Conservation (phyloP, 1,284 basidiomycete genomes). For the Trametes versicolor region DNA sequence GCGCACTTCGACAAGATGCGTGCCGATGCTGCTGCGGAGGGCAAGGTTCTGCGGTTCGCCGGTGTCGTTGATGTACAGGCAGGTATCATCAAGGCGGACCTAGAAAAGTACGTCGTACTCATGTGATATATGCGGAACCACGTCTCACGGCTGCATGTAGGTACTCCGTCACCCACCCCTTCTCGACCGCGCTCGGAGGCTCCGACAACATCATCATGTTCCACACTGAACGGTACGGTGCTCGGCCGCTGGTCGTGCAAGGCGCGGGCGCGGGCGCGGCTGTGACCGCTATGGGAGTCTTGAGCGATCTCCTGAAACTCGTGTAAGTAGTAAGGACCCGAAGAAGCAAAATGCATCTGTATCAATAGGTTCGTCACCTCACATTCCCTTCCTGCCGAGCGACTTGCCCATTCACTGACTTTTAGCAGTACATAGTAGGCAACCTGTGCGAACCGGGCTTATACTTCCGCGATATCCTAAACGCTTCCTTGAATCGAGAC, state of each 20-base stretch:
- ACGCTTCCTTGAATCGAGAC: too few relatives aligned
- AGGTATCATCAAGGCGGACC: constrained; percentile 83
- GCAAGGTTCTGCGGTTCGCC: constrained; percentile 91
- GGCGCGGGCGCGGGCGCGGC: constrained; percentile 96
- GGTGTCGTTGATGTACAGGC: constrained; percentile 90
- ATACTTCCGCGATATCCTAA: too few relatives aligned
- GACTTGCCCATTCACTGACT: too few relatives aligned
- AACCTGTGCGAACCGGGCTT: too few relatives aligned
- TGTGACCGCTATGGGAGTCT: constrained; percentile 98
- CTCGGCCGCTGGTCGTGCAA: constrained; percentile 90
- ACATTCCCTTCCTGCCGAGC: too few relatives aligned
- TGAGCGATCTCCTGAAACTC: constrained; percentile 82
- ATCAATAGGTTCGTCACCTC: neutral
- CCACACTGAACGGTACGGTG: constrained; percentile 90
- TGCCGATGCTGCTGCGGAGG: constrained; percentile 79
- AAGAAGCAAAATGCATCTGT: constrained; percentile 1
- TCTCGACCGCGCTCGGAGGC: constrained; percentile 94
- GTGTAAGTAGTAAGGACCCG: constrained; percentile 36
- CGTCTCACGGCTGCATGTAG: constrained; percentile 50
- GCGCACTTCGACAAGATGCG: constrained; percentile 81
- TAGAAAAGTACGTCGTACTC: constrained; percentile 74
- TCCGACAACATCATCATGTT: constrained; percentile 99
- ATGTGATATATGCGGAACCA: neutral
- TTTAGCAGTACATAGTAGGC: too few relatives aligned
- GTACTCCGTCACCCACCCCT: constrained; percentile 90